These are phyloP conservation scores for Auriculariales sp. DNA, from an alignment of 768 basidiomycete species.

Conservation along the genomic window DNA sequence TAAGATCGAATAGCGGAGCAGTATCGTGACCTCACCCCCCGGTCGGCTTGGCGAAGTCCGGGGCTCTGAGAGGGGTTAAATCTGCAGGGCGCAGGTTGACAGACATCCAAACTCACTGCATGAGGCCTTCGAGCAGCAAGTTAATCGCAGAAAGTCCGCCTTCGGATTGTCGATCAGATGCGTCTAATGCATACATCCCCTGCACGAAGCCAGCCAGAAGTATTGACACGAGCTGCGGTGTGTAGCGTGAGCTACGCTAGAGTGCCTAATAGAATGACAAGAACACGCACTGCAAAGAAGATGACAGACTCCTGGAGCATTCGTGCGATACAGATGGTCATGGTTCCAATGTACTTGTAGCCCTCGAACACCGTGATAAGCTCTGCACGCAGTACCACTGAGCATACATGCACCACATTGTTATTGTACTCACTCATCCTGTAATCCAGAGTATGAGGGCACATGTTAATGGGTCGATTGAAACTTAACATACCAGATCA, in stretches of 20 bases:
- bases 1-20: no score
- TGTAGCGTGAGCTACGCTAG: no score
- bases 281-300: conserved; percentile 84
- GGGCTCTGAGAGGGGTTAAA: conserved; percentile 27
- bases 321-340: conserved; percentile 85
- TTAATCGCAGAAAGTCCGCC: conserved; percentile 43
- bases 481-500: conserved; percentile 54
- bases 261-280: no score
- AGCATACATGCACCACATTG: conserved; percentile 1
- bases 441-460: not conserved
- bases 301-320: conserved; percentile 90
- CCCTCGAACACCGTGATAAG: conserved; percentile 71
- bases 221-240: conserved; percentile 63
- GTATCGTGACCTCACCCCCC: conserved; percentile 33
- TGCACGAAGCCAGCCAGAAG: conserved; percentile 76
- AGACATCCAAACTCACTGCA: conserved; percentile 43
- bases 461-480: not conserved
- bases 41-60: conserved; percentile 47
- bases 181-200: conserved; percentile 79
- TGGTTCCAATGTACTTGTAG: conserved; percentile 78
- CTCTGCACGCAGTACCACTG: conserved; percentile 25
- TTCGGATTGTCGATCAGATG: conserved; percentile 67
- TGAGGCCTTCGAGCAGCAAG: conserved; percentile 59
- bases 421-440: conserved; percentile 90
- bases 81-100: not conserved